Conservation (phyloP, 164 flowering plant genomes). For the Stephania cephalantha region DNA sequence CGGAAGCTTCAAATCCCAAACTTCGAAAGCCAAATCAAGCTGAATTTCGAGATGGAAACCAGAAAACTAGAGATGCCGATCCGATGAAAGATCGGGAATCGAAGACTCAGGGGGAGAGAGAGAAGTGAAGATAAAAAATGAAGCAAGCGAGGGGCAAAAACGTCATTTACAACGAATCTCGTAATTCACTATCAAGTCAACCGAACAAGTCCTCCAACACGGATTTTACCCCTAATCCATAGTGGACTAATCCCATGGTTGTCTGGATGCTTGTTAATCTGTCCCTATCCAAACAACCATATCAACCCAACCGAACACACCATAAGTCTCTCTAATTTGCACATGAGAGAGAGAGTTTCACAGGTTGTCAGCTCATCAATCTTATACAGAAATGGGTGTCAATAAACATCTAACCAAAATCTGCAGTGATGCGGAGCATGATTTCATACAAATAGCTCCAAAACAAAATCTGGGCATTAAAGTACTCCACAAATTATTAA, state of each 20-base stretch:
- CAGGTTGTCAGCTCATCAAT: neutral
- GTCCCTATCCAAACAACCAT: too few species aligned
- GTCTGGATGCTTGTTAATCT: too few species aligned
- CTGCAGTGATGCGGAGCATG: neutral
- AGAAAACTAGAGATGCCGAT: neutral
- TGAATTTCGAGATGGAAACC: neutral
- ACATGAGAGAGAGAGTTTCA: neutral
- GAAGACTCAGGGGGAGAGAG: neutral
- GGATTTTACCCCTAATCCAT: too few species aligned
- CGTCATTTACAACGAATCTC: too few species aligned
- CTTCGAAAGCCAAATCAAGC: neutral
- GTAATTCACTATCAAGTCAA: too few species aligned
- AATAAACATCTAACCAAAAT: too few species aligned
- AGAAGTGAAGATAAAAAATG: neutral
- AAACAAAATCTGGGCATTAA: neutral
- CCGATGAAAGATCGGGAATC: neutral
- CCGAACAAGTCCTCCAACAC: too few species aligned
- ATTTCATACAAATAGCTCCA: too few species aligned
- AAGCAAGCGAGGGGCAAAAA: neutral
- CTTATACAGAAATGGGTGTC: neutral
- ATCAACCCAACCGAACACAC: too few species aligned
- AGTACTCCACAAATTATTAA: neutral
- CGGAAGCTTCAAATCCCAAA: neutral
- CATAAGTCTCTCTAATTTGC: neutral
- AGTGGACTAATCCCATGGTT: too few species aligned